Evolutionary conservation across 208 protist species (phyloP).

Genomic region (Leptomonas pyrrhocoris): DNA sequence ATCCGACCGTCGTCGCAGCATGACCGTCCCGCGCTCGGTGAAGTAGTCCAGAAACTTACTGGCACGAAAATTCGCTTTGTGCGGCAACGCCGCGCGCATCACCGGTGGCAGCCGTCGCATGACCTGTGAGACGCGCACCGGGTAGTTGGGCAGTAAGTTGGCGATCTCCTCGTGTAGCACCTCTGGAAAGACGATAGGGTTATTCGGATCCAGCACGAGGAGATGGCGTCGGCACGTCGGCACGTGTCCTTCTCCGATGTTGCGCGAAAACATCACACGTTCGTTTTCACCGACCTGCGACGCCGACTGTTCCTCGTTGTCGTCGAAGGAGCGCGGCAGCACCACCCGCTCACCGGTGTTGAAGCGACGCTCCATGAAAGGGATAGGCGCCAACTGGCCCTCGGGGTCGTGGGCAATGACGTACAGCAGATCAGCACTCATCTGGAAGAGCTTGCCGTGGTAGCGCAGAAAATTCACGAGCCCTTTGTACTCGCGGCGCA

Average conservation of each 20-base stretch:
- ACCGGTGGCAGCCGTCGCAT: conserved; percentile 65
- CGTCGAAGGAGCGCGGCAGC: conserved; percentile 70
- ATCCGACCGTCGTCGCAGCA: conserved; percentile 41
- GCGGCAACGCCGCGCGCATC: conserved; percentile 63
- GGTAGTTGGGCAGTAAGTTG: conserved; percentile 53
- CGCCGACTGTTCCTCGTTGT: conserved; percentile 45
- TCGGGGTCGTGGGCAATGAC: conserved; percentile 82
- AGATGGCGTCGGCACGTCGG: conserved; percentile 72
- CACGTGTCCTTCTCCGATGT: conserved; percentile 58
- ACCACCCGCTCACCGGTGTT: conserved; percentile 67
- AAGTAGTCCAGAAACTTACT: conserved; percentile 40
- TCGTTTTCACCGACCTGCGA: conserved; percentile 55
- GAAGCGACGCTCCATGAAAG: conserved; percentile 68
- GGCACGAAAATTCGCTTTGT: conserved; percentile 45
- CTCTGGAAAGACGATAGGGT: conserved; percentile 69
- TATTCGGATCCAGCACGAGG: conserved; percentile 81
- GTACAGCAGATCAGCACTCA: conserved; percentile 70
- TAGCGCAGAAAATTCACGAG: conserved; percentile 84
- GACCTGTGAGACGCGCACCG: conserved; percentile 37
- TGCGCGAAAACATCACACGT: conserved; percentile 39
- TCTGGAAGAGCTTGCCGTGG: conserved; percentile 83
- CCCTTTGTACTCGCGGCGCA: conserved; percentile 64
- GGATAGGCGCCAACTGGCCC: conserved; percentile 67
- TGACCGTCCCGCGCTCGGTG: conserved; percentile 40
- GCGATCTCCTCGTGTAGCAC: conserved; percentile 80